Evolutionary conservation across 106 monocot genomes (phyloP).

Genomic region (Xerophyta viscosa): DNA sequence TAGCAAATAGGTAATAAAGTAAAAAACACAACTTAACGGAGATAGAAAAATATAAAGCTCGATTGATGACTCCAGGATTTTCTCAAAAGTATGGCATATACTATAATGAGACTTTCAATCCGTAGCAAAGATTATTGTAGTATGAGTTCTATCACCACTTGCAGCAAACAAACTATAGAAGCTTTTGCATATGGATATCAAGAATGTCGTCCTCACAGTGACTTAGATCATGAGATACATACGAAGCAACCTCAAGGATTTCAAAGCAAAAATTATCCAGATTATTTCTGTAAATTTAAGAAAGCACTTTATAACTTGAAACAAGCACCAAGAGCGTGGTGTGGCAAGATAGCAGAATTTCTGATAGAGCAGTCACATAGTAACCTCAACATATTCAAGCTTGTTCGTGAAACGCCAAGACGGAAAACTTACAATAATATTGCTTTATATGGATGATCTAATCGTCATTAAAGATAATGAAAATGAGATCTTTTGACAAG

Average conservation of each 20-base stretch:
- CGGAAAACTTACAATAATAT: slow-evolving; percentile 15
- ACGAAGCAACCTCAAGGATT: not conserved
- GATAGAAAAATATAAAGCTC: slow-evolving; percentile 1
- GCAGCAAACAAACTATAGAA: not conserved
- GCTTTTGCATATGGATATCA: too few relatives aligned
- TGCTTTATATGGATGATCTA: too few relatives aligned
- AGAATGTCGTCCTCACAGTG: not conserved
- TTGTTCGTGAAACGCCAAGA: slow-evolving; percentile 11
- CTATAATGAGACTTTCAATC: slow-evolving; percentile 5
- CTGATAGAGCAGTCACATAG: not conserved
- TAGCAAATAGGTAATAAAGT: not conserved
- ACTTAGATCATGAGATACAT: not conserved
- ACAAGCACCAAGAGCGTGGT: slow-evolving; percentile 11
- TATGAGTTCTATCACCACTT: not conserved
- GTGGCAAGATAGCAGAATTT: slow-evolving; percentile 13
- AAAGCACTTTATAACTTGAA: too few relatives aligned
- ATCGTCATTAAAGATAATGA: slow-evolving; percentile 15
- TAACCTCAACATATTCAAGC: slow-evolving; percentile 9
- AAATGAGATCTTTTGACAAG: slow-evolving; percentile 4
- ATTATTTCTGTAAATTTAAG: not conserved
- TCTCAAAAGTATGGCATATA: not conserved
- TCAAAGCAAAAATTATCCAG: not conserved
- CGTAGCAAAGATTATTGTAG: not conserved
- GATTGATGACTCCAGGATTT: slow-evolving; percentile 1
- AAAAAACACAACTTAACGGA: not conserved